These are phyloP conservation scores for Capillidium rhysosporum DNA, from an alignment of 371 early-diverging fungal species.

Conservation along the genomic window DNA sequence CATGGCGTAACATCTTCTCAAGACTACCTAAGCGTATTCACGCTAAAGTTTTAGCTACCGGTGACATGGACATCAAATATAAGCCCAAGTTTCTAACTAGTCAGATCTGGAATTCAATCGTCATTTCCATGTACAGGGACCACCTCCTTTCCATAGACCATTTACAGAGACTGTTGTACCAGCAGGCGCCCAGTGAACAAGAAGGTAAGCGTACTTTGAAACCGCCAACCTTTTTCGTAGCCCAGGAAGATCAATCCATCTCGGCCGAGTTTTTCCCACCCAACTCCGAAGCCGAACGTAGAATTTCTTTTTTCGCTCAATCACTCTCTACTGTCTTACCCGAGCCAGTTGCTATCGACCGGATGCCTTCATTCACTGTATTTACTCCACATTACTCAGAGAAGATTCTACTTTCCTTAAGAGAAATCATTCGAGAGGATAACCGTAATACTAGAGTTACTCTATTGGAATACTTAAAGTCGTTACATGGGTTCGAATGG, in stretches of 20 bases:
- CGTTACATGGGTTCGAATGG: conserved; percentile 70
- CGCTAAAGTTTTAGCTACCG: conserved; percentile 50
- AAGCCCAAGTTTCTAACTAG: conserved; percentile 61
- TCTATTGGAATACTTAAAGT: conserved; percentile 67
- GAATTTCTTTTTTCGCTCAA: conserved; percentile 77
- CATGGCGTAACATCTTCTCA: conserved; percentile 72
- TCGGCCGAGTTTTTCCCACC: conserved; percentile 57
- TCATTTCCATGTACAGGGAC: conserved; percentile 75
- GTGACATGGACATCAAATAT: conserved; percentile 46
- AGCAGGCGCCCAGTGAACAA: conserved; percentile 33
- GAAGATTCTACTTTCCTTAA: conserved; percentile 63
- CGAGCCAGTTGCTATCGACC: conserved; percentile 55
- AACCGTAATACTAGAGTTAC: conserved; percentile 65
- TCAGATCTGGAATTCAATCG: conserved; percentile 76
- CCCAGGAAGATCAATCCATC: conserved; percentile 64
- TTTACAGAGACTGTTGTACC: conserved; percentile 55
- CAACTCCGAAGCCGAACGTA: conserved; percentile 64
- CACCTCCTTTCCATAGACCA: conserved; percentile 63
- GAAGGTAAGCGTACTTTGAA: conserved; percentile 47
- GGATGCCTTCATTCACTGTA: conserved; percentile 77
- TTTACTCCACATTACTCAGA: conserved; percentile 79
- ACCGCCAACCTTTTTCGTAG: conserved; percentile 62
- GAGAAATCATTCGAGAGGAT: conserved; percentile 70
- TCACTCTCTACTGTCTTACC: conserved; percentile 72
- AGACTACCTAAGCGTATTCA: conserved; percentile 67